phyloP scores from a whole-genome alignment of 352 stramenopile species.

The Pythium coloratum region DNA sequence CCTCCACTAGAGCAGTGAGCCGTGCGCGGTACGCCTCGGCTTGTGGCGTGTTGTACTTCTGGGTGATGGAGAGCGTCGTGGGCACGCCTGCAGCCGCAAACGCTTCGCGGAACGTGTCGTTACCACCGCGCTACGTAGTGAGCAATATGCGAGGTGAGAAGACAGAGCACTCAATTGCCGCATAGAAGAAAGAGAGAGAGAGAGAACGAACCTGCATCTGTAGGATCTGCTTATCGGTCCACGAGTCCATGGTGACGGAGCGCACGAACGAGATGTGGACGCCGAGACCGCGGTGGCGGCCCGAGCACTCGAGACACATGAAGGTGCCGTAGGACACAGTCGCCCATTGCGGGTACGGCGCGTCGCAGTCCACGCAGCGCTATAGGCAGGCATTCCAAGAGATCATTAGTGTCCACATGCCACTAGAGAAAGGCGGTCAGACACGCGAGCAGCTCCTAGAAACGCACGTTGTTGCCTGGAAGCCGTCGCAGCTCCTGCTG shows the following conservation, averaged over 20 bases:
- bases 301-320: slow-evolving; percentile 95
- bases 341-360: slow-evolving; percentile 93
- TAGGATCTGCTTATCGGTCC: slow-evolving; percentile 85
- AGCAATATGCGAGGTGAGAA: slow-evolving; percentile 2
- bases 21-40: slow-evolving; percentile 70
- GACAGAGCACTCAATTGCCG: background rate
- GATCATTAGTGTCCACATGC: slow-evolving; percentile 2
- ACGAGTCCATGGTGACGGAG: slow-evolving; percentile 87
- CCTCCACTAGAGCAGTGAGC: slow-evolving; percentile 66
- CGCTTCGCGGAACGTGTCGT: slow-evolving; percentile 66
- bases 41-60: slow-evolving; percentile 87
- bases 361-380: slow-evolving; percentile 94
- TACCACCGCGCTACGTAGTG: slow-evolving; percentile 49
- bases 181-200: background rate
- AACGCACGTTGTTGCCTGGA: slow-evolving; percentile 80
- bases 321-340: slow-evolving; percentile 95
- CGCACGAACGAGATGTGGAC: slow-evolving; percentile 94
- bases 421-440: slow-evolving; percentile 6
- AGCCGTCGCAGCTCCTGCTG: slow-evolving; percentile 84
- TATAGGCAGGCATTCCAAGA: slow-evolving; percentile 12
- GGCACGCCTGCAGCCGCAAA: slow-evolving; percentile 68
- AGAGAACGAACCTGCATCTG: slow-evolving; percentile 66
- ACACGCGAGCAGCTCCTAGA: background rate
- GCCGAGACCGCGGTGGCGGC: slow-evolving; percentile 89
- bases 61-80: slow-evolving; percentile 68